These are phyloP conservation scores for Exophiala bonariae DNA, from an alignment of 2,329 filamentous ascomycete genomes.

Conservation along the genomic window DNA sequence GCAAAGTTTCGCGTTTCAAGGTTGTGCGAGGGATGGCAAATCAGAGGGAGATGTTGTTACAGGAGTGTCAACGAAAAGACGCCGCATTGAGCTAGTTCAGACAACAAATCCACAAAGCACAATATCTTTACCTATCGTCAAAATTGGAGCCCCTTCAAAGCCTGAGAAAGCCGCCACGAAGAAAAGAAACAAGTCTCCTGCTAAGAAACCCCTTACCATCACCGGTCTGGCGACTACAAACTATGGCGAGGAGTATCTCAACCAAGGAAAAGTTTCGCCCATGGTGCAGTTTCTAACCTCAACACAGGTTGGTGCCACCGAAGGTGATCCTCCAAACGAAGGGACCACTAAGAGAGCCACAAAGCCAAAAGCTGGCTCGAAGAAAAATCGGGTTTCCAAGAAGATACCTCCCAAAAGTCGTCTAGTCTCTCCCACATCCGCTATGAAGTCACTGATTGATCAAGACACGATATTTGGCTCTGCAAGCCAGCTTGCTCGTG, in stretches of 20 bases:
- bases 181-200: slow-evolving; percentile 52
- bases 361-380: slow-evolving; percentile 12
- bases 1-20: slow-evolving; percentile 9
- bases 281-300: slow-evolving; percentile 50
- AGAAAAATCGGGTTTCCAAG: slow-evolving; percentile 23
- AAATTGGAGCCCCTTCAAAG: background rate
- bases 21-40: background rate
- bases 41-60: slow-evolving; percentile 1
- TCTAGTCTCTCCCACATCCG: slow-evolving; percentile 69
- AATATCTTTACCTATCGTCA: slow-evolving; percentile 5
- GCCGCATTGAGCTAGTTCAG: slow-evolving; percentile 17
- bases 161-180: background rate
- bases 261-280: slow-evolving; percentile 32
- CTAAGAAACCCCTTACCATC: slow-evolving; percentile 74
- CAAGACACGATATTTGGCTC: slow-evolving; percentile 85
- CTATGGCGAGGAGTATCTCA: slow-evolving; percentile 51
- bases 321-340: slow-evolving; percentile 2
- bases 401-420: slow-evolving; percentile 41
- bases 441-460: slow-evolving; percentile 62
- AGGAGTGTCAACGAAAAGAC: slow-evolving; percentile 12
- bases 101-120: slow-evolving; percentile 1
- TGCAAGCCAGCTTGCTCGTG: slow-evolving; percentile 75
- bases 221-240: slow-evolving; percentile 75
- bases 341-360: slow-evolving; percentile 14
- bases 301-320: slow-evolving; percentile 23